Conservation (phyloP, 2,329 filamentous ascomycete genomes). For the Pseudogymnoascus sp. region DNA sequence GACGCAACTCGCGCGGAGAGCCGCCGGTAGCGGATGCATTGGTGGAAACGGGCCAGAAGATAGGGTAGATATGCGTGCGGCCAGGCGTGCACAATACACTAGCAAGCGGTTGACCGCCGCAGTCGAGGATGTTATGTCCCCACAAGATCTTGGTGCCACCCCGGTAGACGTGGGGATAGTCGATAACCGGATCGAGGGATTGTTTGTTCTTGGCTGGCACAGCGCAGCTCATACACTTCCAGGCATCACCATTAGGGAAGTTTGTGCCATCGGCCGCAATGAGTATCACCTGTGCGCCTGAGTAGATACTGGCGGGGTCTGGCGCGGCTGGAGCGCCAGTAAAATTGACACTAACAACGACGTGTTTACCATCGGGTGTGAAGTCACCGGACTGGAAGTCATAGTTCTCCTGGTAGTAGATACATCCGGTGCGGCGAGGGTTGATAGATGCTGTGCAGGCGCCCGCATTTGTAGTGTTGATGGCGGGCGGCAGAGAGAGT, state of each 20-base stretch:
- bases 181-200: conserved; percentile 18
- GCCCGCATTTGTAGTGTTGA: not conserved
- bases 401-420: not conserved
- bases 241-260: conserved; percentile 36
- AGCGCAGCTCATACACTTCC: conserved; percentile 39
- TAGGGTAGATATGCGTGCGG: conserved; percentile 31
- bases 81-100: conserved; percentile 31
- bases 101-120: conserved; percentile 25
- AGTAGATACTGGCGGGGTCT: conserved; percentile 33
- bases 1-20: conserved; percentile 32
- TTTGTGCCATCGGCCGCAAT: conserved; percentile 33
- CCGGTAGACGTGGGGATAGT: conserved; percentile 36
- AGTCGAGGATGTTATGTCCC: conserved; percentile 28
- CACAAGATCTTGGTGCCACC: conserved; percentile 31
- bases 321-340: conserved; percentile 32
- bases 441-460: not conserved
- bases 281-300: conserved; percentile 33
- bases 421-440: not conserved
- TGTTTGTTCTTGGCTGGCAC: conserved; percentile 28
- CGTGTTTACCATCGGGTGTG: conserved; percentile 33
- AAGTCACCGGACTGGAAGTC: conserved; percentile 22
- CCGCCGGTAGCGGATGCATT: conserved; percentile 28
- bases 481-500: not conserved
- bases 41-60: conserved; percentile 28
- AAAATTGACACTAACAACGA: conserved; percentile 32